phyloP scores from a whole-genome alignment of 108 stramenopile species.

The Skeletonema grethae region DNA sequence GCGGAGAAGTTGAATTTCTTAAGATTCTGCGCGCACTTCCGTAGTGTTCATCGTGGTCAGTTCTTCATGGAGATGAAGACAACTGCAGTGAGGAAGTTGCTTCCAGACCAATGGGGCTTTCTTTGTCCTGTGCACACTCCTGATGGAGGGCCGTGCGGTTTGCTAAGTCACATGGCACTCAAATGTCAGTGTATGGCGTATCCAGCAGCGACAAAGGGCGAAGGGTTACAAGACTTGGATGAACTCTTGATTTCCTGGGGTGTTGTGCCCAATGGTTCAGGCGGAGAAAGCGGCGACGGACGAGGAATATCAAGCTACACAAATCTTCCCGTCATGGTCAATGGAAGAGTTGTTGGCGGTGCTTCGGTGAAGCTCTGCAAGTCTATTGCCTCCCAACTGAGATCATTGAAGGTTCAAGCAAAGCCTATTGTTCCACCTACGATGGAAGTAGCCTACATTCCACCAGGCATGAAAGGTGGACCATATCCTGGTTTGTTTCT shows the following conservation, averaged over 20 bases:
- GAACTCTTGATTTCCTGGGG: slow-evolving; percentile 73
- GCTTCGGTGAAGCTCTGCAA: slow-evolving; percentile 62
- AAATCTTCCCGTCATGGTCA: slow-evolving; percentile 75
- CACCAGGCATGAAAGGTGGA: slow-evolving; percentile 72
- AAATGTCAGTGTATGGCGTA: slow-evolving; percentile 72
- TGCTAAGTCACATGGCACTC: slow-evolving; percentile 94
- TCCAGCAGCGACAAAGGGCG: slow-evolving; percentile 55
- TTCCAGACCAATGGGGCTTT: slow-evolving; percentile 99
- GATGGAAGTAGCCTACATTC: slow-evolving; percentile 79
- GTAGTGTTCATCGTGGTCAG: slow-evolving; percentile 98
- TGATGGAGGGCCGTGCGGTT: slow-evolving; percentile 98
- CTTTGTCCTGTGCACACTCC: slow-evolving; percentile 99
- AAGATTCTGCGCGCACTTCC: slow-evolving; percentile 96
- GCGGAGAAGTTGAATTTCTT: slow-evolving; percentile 97
- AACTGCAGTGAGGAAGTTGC: slow-evolving; percentile 96
- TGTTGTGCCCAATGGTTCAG: slow-evolving; percentile 65
- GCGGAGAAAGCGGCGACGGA: slow-evolving; percentile 72
- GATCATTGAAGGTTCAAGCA: slow-evolving; percentile 73
- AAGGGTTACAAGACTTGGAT: slow-evolving; percentile 58
- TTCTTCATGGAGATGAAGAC: slow-evolving; percentile 99
- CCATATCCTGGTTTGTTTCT: slow-evolving; percentile 96
- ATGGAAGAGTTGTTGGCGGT: slow-evolving; percentile 80
- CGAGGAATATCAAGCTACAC: slow-evolving; percentile 47
- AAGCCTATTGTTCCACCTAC: slow-evolving; percentile 63
- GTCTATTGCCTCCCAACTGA: slow-evolving; percentile 66